phyloP scores from a whole-genome alignment of 345 rosid species.

The Kernera saxatilis region DNA sequence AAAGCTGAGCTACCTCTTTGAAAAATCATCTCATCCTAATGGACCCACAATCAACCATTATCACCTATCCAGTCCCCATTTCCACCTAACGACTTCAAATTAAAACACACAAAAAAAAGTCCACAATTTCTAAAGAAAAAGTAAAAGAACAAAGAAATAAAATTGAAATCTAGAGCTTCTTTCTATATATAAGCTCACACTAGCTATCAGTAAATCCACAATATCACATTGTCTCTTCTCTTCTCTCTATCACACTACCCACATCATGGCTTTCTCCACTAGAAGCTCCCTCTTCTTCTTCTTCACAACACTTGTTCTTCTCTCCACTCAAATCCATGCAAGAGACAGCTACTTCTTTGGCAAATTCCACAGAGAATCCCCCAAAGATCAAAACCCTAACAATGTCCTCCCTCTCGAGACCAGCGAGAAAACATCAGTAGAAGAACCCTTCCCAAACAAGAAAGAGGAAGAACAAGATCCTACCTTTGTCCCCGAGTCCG shows the following conservation, averaged over 20 bases:
- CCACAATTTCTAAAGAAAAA: conserved; percentile 18
- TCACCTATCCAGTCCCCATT: conserved; percentile 31
- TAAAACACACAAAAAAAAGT: conserved; percentile 19
- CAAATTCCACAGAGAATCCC: conserved; percentile 27
- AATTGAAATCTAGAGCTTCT: not conserved
- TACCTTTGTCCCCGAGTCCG: conserved; percentile 29
- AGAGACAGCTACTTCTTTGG: conserved; percentile 41
- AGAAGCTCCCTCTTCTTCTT: conserved; percentile 24
- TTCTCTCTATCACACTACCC: conserved; percentile 9
- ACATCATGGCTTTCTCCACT: conserved; percentile 35
- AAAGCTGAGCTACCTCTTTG: conserved; percentile 33
- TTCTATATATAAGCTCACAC: conserved; percentile 27
- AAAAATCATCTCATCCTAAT: conserved; percentile 20
- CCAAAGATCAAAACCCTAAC: conserved; percentile 23
- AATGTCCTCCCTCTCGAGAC: conserved; percentile 22
- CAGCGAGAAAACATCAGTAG: conserved; percentile 24
- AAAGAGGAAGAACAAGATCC: conserved; percentile 32
- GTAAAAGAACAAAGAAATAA: not conserved
- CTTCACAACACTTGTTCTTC: conserved; percentile 24
- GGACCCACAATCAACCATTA: conserved; percentile 35
- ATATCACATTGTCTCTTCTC: conserved; percentile 12
- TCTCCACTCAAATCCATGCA: conserved; percentile 33
- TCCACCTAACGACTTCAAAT: conserved; percentile 30
- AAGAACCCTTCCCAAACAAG: conserved; percentile 15
- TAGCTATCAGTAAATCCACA: conserved; percentile 13